Evolutionary conservation across 148 eudicot genomes (phyloP).

Genomic region (Rhododendron simsii): DNA sequence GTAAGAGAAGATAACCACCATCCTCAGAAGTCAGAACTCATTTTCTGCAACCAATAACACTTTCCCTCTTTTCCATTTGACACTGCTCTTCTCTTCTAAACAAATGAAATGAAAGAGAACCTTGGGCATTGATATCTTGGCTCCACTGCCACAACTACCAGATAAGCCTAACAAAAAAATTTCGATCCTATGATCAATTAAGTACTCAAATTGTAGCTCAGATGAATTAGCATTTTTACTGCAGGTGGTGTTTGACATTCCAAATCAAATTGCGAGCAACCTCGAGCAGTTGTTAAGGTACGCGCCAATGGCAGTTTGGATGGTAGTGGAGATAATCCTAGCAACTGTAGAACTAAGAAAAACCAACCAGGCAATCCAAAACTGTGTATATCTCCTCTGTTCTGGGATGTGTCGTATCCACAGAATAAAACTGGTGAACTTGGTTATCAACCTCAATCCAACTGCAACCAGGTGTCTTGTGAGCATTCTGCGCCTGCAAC

Average conservation of each 20-base stretch:
- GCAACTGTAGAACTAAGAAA: slow-evolving; percentile 6
- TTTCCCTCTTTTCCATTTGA: not conserved
- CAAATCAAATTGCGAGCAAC: not conserved
- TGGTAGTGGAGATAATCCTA: not conserved
- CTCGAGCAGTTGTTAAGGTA: not conserved
- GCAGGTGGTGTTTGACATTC: not conserved
- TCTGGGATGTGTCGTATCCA: slow-evolving; percentile 57
- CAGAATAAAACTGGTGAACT: slow-evolving; percentile 60
- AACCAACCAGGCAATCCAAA: slow-evolving; percentile 37
- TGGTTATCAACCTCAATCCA: slow-evolving; percentile 70
- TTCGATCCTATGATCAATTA: not conserved
- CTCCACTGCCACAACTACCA: not conserved
- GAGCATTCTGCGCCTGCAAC: slow-evolving; percentile 45
- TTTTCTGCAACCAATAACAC: not conserved
- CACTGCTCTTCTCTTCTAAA: not conserved
- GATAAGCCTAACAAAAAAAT: not conserved
- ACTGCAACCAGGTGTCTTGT: slow-evolving; percentile 73
- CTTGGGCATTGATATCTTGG: not conserved
- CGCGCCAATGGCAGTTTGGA: not conserved
- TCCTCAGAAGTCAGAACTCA: not conserved
- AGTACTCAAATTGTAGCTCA: not conserved
- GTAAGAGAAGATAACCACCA: not conserved
- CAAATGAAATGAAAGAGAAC: not conserved
- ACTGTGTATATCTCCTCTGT: slow-evolving; percentile 49
- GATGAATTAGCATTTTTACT: not conserved